phyloP scores from a whole-genome alignment of 768 basidiomycete species.

The Tricholoma sp. region DNA sequence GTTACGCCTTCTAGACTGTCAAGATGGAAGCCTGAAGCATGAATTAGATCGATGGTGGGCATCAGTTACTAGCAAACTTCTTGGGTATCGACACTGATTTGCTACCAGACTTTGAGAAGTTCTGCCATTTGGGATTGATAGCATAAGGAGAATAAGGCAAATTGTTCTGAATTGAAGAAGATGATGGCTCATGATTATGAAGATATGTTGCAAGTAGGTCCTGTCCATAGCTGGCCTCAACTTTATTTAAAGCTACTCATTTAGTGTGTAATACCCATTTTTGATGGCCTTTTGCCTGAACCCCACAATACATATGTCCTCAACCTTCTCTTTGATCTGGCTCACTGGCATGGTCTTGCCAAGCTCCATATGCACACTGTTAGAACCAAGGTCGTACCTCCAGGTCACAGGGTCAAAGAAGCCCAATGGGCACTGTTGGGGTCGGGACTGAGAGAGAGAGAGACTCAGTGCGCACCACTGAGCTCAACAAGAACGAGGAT shows the following conservation, averaged over 20 bases:
- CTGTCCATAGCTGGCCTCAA: not conserved
- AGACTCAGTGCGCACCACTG: no score
- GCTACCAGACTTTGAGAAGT: constrained; percentile 21
- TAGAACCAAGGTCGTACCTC: no score
- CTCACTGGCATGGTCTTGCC: constrained; percentile 7
- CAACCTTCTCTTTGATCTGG: no score
- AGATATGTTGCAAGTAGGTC: constrained; percentile 20
- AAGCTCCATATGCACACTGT: constrained; percentile 3
- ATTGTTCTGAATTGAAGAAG: no score
- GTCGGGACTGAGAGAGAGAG: no score
- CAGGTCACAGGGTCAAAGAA: no score
- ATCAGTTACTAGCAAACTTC: not conserved
- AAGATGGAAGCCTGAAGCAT: constrained; percentile 6
- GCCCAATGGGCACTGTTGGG: no score
- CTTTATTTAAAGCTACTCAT: not conserved
- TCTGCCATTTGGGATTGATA: constrained; percentile 24
- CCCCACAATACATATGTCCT: no score
- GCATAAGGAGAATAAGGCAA: no score
- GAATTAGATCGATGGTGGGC: constrained; percentile 20
- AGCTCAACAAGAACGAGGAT: no score
- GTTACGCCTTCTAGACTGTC: constrained; percentile 24
- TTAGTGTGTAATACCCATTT: constrained; percentile 6
- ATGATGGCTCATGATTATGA: constrained; percentile 17
- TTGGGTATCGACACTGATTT: not conserved
- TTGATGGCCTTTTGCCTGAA: constrained; percentile 5